Percentiles rank a stretch among this genome's conserved stretches.
Conservation (phyloP, 495 filamentous ascomycete genomes). For the Penicillium pulvis region DNA sequence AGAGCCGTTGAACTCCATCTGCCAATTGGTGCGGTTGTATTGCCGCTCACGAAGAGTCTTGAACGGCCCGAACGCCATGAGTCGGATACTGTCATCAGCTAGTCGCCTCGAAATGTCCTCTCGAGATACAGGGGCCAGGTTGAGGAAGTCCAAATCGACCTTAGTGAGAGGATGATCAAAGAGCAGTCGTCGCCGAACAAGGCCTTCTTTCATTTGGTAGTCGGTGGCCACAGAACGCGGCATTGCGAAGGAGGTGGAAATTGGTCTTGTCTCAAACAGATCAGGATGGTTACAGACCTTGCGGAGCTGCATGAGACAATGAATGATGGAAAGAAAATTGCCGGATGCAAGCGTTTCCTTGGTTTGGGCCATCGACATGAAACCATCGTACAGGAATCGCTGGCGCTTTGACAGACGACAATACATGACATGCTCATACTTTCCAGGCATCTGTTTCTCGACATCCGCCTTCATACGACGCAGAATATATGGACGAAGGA, state of each 20-base stretch:
- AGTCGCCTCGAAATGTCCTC: conserved; percentile 65
- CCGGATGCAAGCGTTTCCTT: conserved; percentile 87
- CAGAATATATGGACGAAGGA: conserved; percentile 89
- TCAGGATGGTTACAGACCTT: conserved; percentile 99
- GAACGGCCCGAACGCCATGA: conserved; percentile 64
- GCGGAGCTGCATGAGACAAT: conserved; percentile 95
- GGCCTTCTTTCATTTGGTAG: conserved; percentile 73
- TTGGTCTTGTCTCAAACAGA: conserved; percentile 95
- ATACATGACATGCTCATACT: conserved; percentile 95
- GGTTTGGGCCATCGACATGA: conserved; percentile 91
- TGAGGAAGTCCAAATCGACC: conserved; percentile 76
- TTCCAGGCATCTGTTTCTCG: conserved; percentile 98
- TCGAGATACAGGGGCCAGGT: conserved; percentile 72
- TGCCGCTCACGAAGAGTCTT: conserved; percentile 65
- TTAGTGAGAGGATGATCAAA: conserved; percentile 63
- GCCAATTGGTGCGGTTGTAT: conserved; percentile 60
- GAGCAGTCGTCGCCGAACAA: conserved; percentile 69
- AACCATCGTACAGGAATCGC: conserved; percentile 93
- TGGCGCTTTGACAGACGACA: conserved; percentile 94
- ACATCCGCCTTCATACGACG: conserved; percentile 95
- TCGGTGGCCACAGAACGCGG: conserved; percentile 75
- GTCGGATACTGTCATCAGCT: conserved; percentile 60
- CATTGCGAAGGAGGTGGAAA: conserved; percentile 97
- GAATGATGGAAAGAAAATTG: conserved; percentile 97
- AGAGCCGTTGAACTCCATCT: conserved; percentile 61